Evolutionary conservation across 1,139 yeast species (phyloP).

Genomic region (Wickerhamiella infanticola): DNA sequence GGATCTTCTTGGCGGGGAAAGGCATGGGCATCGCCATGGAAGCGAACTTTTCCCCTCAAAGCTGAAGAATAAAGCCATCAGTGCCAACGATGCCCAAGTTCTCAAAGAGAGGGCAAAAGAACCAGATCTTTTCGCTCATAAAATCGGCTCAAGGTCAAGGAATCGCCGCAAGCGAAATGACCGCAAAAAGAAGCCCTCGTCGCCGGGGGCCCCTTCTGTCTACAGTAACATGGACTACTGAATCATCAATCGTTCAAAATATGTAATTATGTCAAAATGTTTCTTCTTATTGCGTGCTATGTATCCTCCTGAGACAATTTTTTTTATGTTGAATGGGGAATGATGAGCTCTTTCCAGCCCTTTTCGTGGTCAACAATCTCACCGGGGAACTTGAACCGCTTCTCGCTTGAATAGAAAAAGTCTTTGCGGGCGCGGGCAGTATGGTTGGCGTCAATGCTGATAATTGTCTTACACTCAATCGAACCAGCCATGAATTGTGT

Average conservation of each 20-base stretch:
- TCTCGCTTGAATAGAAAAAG: neutral
- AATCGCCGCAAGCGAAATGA: conserved; percentile 3
- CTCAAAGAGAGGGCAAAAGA: conserved; percentile 2
- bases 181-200: neutral
- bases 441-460: neutral
- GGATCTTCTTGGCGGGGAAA: conserved; percentile 8
- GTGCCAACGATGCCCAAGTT: conserved; percentile 2
- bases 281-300: too few relatives aligned
- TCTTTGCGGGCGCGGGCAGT: neutral
- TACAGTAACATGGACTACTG: conserved; percentile 15
- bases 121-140: conserved; percentile 13
- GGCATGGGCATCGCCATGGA: conserved; percentile 2
- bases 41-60: conserved; percentile 14
- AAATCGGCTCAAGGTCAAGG: conserved; percentile 3
- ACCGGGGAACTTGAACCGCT: neutral
- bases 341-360: neutral
- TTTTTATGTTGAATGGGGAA: neutral
- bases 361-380: neutral
- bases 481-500: neutral
- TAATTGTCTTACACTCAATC: neutral
- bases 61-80: conserved; percentile 5
- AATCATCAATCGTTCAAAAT: neutral
- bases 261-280: too few relatives aligned
- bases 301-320: too few relatives aligned
- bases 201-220: conserved; percentile 2